A percentile compares a stretch with the other conserved stretches of the same genome.
Evolutionary conservation across 352 stramenopile genomes (phyloP).

Genomic region (Phytopythium sindhum): DNA sequence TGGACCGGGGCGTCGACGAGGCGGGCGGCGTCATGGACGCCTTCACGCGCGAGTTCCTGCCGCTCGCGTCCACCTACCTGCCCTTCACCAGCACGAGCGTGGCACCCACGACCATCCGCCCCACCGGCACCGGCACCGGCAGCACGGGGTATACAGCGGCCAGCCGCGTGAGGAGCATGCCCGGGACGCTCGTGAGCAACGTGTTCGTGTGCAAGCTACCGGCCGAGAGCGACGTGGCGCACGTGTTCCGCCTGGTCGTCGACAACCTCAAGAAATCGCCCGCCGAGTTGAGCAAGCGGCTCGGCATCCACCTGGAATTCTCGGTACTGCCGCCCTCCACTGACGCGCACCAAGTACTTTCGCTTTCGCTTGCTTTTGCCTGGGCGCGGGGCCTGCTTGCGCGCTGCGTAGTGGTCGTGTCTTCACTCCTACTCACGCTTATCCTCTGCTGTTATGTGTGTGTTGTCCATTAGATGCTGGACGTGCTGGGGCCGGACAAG

Average conservation of each 20-base stretch:
- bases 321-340: conserved; percentile 28
- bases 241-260: conserved; percentile 29
- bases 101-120: conserved; percentile 10
- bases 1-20: conserved; percentile 25
- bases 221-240: conserved; percentile 21
- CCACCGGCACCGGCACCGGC: not conserved
- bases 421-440: not conserved
- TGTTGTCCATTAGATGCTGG: conserved; percentile 12
- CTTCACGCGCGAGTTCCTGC: conserved; percentile 37
- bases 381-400: not conserved
- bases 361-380: not conserved
- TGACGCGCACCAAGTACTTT: conserved; percentile 7
- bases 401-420: not conserved
- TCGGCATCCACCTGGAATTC: conserved; percentile 34
- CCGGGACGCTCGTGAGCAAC: conserved; percentile 45
- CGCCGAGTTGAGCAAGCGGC: conserved; percentile 28
- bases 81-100: conserved; percentile 44
- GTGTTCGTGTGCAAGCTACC: conserved; percentile 56
- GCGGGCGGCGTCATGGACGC: conserved; percentile 28
- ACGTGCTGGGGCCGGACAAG: conserved; percentile 22
- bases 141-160: no score
- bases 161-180: no score
- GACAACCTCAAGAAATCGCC: conserved; percentile 33
- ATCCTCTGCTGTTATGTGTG: not conserved
- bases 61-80: conserved; percentile 22